phyloP scores from a whole-genome alignment of 495 filamentous ascomycete species.

The Filosporella fistucella region DNA sequence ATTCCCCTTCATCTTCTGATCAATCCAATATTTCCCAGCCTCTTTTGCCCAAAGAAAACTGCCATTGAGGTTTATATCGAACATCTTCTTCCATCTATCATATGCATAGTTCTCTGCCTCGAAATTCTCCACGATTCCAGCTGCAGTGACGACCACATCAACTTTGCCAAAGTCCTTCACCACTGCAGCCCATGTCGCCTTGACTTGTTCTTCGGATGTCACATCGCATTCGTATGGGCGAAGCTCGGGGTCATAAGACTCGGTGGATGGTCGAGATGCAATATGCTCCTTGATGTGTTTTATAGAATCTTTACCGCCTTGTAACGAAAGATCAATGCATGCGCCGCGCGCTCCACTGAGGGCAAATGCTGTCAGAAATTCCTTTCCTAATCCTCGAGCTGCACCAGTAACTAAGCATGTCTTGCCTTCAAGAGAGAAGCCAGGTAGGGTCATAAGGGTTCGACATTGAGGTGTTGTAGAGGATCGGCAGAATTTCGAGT shows the following conservation, averaged over 20 bases:
- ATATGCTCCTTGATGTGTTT: slow-evolving; percentile 17
- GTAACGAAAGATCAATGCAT: slow-evolving; percentile 22
- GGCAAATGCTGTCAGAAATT: too few species aligned
- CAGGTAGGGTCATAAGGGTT: too few species aligned
- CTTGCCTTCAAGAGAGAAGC: too few species aligned
- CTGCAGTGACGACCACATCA: slow-evolving; percentile 25
- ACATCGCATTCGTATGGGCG: slow-evolving; percentile 25
- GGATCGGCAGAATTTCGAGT: too few species aligned
- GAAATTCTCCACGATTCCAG: slow-evolving; percentile 22
- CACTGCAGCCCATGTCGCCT: slow-evolving; percentile 21
- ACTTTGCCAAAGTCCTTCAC: slow-evolving; percentile 25
- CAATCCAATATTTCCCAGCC: slow-evolving; percentile 23
- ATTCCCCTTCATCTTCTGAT: slow-evolving; percentile 23
- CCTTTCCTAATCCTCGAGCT: too few species aligned
- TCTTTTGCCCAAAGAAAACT: slow-evolving; percentile 23
- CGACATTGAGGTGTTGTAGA: too few species aligned
- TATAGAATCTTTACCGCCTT: slow-evolving; percentile 14
- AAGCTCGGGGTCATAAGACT: slow-evolving; percentile 14
- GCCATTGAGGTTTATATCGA: slow-evolving; percentile 25
- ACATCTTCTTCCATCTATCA: slow-evolving; percentile 24
- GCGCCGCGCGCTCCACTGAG: slow-evolving; percentile 24
- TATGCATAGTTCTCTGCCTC: slow-evolving; percentile 23
- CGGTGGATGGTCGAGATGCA: background rate
- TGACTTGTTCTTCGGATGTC: slow-evolving; percentile 20
- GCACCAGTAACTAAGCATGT: too few species aligned